Base-by-base conservation (phyloP, 2,329 filamentous ascomycete genomes). In the Rutstroemia sp. region DNA sequence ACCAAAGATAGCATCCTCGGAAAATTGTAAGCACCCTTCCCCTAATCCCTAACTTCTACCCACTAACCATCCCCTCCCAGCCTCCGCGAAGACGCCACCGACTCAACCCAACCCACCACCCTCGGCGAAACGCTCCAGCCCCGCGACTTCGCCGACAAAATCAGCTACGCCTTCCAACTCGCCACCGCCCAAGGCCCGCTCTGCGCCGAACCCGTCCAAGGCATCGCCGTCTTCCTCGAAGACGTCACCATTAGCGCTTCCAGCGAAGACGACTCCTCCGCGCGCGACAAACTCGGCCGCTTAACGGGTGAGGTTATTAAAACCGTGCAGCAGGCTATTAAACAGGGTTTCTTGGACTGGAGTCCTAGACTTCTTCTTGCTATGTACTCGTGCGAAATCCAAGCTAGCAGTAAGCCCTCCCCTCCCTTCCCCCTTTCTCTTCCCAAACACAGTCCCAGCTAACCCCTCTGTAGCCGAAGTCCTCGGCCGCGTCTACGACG, bases 321-420 rank as follows among this genome's bases (percentile, higher is more conserved):
- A 71, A 87, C 88, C 0, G 85, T 92, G 17, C 89, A 92, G 63
- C 84, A 89, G 47, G 82, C 86, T n/a, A 90, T 99, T 59, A 82
- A 86, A 51, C 78, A 86, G 61, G 92, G 86, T 21, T 96, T 97
- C 76, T 77, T 96, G 17, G 94, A 97, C 76, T 99, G 94, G 94
- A 92, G 87, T 41, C 89, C 94, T 0, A 85, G 94, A n/a, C 82
- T 99, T 63, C 83, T 97, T 75, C 83, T 99, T 46, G 94, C 94
- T 51, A 97, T 97, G 90, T 99, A 99, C 76, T 90, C 84, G 55
- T 96, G 92, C 70, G 94, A 97, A 70, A 97, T 99, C 67, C 94
- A 97, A 78, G 91, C 92, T 30, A 92, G 89, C 21, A 92, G 83
- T 87, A 78, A 70, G 82, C 14, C 21, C 21, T 23, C n/a, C 49